Evolutionary conservation across 1,139 yeast genomes (phyloP).

Genomic region (Magnusiomyces tetraspermus): DNA sequence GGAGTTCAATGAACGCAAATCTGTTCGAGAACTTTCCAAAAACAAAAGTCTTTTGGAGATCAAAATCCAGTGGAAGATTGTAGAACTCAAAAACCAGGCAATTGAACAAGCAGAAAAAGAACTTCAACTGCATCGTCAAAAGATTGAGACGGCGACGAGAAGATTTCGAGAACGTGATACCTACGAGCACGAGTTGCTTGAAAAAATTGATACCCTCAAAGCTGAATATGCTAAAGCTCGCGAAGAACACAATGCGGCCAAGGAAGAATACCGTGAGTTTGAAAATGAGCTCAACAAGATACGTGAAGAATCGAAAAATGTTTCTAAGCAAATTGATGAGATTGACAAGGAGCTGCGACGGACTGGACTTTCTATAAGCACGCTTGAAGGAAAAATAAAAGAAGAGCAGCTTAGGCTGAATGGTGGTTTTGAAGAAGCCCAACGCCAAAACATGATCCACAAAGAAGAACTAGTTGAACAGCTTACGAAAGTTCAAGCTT

Average conservation of each 20-base stretch:
- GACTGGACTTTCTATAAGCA: not conserved
- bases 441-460: not conserved
- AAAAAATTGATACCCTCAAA: not conserved
- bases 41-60: constrained; percentile 27
- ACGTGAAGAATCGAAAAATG: not conserved
- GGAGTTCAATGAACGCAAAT: constrained; percentile 32
- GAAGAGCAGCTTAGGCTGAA: constrained; percentile 3
- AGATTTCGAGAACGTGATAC: not conserved
- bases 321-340: not conserved
- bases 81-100: constrained; percentile 17
- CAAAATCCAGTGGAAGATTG: constrained; percentile 27
- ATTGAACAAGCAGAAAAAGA: constrained; percentile 10
- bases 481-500: not conserved
- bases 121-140: constrained; percentile 9
- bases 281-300: not conserved
- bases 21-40: constrained; percentile 31
- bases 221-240: not conserved
- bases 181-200: constrained; percentile 1
- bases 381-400: not conserved
- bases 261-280: not conserved
- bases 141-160: constrained; percentile 8
- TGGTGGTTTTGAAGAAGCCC: constrained; percentile 9
- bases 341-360: constrained; percentile 3
- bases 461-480: not conserved
- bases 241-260: not conserved